Evolutionary conservation across 805 yeast genomes (phyloP).

Genomic region (Priceomyces melissophilus): DNA sequence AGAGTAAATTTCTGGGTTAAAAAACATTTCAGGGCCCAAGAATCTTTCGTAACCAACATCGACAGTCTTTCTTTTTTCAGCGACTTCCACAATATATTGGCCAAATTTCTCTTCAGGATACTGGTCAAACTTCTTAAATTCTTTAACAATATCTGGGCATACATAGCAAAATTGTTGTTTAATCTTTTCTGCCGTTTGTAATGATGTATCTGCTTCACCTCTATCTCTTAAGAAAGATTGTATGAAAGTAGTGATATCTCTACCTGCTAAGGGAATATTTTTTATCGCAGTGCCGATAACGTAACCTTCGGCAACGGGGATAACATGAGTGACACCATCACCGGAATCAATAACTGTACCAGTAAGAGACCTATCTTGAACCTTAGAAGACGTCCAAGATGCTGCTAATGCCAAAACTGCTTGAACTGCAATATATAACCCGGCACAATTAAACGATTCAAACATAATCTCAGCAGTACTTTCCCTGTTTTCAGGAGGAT

Average conservation of each 20-base stretch:
- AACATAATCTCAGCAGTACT: constrained; percentile 98
- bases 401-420: constrained; percentile 98
- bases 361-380: constrained; percentile 88
- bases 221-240: constrained; percentile 94
- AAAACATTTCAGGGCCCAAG: constrained; percentile 98
- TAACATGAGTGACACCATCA: constrained; percentile 98
- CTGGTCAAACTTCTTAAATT: constrained; percentile 89
- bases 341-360: constrained; percentile 99
- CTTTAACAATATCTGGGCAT: constrained; percentile 95
- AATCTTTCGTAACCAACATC: constrained; percentile 98
- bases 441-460: constrained; percentile 98
- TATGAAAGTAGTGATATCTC: constrained; percentile 92
- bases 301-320: constrained; percentile 98
- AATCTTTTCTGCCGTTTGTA: constrained; percentile 94
- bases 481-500: constrained; percentile 99
- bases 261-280: constrained; percentile 97
- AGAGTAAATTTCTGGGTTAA: constrained; percentile 95
- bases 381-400: constrained; percentile 97
- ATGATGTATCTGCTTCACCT: constrained; percentile 90
- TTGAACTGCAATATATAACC: constrained; percentile 96
- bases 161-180: constrained; percentile 97
- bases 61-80: constrained; percentile 63
- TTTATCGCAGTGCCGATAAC: constrained; percentile 97
- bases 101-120: constrained; percentile 88
- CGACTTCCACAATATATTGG: constrained; percentile 83